A percentile compares a stretch with the other conserved stretches of the same genome.
phyloP scores from a whole-genome alignment of 306 rosid species.

The cucumber (Cucumis sativus) region DNA sequence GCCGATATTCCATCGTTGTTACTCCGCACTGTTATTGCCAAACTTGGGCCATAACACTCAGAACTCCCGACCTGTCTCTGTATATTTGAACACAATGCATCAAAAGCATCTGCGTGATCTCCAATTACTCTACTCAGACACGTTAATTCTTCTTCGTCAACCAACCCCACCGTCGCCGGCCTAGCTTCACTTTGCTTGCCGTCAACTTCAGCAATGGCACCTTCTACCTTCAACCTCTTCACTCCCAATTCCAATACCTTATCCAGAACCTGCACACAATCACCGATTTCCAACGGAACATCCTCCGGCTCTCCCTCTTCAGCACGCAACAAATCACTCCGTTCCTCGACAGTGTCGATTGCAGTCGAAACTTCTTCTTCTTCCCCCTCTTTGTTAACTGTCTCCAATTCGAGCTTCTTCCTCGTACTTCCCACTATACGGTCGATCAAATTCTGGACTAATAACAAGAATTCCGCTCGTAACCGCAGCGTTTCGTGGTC shows the following conservation, averaged over 20 bases:
- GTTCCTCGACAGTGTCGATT: conserved; percentile 19
- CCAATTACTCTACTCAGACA: conserved; percentile 47
- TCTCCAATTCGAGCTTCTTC: conserved; percentile 21
- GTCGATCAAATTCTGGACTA: conserved; percentile 71
- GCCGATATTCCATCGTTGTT: conserved; percentile 14
- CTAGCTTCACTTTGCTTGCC: conserved; percentile 10
- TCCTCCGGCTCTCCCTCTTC: conserved; percentile 22
- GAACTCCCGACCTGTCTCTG: conserved; percentile 44
- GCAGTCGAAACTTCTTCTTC: conserved; percentile 10
- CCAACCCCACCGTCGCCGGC: conserved; percentile 5
- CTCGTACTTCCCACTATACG: conserved; percentile 23
- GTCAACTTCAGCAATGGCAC: conserved; percentile 11
- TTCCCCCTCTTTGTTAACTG: conserved; percentile 22
- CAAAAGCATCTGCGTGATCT: conserved; percentile 51
- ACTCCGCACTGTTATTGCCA: conserved; percentile 28
- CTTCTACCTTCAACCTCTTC: conserved; percentile 44
- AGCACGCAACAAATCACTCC: conserved; percentile 11
- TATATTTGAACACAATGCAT: conserved; percentile 58
- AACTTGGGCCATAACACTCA: conserved; percentile 42
- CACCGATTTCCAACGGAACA: conserved; percentile 15
- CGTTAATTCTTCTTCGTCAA: conserved; percentile 49
- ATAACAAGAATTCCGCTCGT: conserved; percentile 63
- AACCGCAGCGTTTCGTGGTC: conserved; percentile 58
- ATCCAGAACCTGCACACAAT: conserved; percentile 42
- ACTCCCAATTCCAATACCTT: conserved; percentile 59